A percentile compares a stretch with the other conserved stretches of the same genome.
phyloP scores from a whole-genome alignment of 768 basidiomycete species.

The Lentinula sp. region DNA sequence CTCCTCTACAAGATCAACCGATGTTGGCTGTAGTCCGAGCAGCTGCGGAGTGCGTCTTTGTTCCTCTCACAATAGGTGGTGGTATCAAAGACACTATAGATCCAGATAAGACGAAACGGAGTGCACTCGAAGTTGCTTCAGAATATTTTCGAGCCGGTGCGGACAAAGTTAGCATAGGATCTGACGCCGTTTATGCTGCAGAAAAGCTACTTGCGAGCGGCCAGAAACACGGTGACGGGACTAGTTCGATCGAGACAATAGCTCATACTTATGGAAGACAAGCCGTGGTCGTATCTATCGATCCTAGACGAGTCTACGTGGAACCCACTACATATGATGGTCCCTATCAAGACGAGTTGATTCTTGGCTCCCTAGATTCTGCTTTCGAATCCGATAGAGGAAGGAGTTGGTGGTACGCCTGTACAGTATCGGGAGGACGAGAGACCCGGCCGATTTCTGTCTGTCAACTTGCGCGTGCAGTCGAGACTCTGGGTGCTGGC shows the following conservation, averaged over 20 bases:
- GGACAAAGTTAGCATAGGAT: conserved; percentile 97
- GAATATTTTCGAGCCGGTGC: conserved; percentile 96
- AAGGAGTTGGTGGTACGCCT: conserved; percentile 98
- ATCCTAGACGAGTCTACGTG: conserved; percentile 85
- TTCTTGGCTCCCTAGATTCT: conserved; percentile 38
- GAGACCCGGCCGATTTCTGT: conserved; percentile 79
- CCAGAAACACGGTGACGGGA: conserved; percentile 51
- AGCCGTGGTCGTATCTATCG: conserved; percentile 96
- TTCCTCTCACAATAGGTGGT: conserved; percentile 97
- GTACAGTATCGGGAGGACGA: conserved; percentile 92
- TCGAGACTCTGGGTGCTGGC: conserved; percentile 88
- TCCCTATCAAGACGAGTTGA: conserved; percentile 58
- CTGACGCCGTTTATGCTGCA: conserved; percentile 92
- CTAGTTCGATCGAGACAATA: conserved; percentile 90
- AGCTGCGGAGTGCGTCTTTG: conserved; percentile 86
- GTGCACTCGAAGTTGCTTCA: conserved; percentile 91
- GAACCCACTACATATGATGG: conserved; percentile 61
- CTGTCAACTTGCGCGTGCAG: conserved; percentile 86
- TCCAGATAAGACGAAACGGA: conserved; percentile 84
- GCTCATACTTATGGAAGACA: conserved; percentile 88
- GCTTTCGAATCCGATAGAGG: conserved; percentile 49
- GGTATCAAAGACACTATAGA: conserved; percentile 96
- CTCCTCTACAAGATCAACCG: conserved; percentile 92
- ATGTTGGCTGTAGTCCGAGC: conserved; percentile 95
- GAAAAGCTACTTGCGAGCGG: conserved; percentile 61